These are phyloP conservation scores for Exophiala phaeomuriformis DNA, from an alignment of 2,329 filamentous ascomycete genomes.

Conservation along the genomic window DNA sequence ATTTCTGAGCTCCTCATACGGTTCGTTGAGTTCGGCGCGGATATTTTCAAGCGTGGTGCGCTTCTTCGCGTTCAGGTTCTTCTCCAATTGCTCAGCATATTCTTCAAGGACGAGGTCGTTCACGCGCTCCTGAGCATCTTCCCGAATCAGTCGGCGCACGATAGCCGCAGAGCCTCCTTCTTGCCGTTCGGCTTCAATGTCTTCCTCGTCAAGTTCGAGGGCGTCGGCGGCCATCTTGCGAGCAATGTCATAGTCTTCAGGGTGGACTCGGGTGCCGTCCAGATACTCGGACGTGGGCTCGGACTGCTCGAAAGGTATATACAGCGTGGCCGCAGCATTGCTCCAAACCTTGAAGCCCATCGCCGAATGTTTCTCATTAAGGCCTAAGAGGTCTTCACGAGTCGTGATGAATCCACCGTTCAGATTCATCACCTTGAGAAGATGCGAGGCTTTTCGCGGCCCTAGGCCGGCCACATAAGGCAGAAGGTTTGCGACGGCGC, in stretches of 20 bases:
- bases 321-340: conserved; percentile 94
- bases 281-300: conserved; percentile 81
- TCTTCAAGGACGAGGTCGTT: conserved; percentile 95
- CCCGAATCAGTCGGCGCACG: conserved; percentile 88
- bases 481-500: conserved; percentile 76
- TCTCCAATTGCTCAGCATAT: conserved; percentile 91
- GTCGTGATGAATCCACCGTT: conserved; percentile 82
- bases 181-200: conserved; percentile 88
- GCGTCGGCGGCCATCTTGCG: conserved; percentile 98
- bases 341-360: conserved; percentile 89
- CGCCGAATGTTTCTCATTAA: conserved; percentile 72
- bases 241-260: conserved; percentile 95
- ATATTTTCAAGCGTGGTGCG: conserved; percentile 94
- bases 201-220: conserved; percentile 91
- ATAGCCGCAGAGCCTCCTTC: conserved; percentile 85
- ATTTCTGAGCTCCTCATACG: conserved; percentile 88
- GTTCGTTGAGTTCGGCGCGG: conserved; percentile 80
- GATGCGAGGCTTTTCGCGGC: conserved; percentile 76
- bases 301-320: conserved; percentile 76
- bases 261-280: conserved; percentile 94
- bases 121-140: conserved; percentile 88
- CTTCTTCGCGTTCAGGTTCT: conserved; percentile 88
- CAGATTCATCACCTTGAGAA: conserved; percentile 82
- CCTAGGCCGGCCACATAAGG: conserved; percentile 89
- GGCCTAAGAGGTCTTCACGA: conserved; percentile 79